phyloP scores from a whole-genome alignment of 2,329 filamentous ascomycete genomes.

The Apiospora arundinis region DNA sequence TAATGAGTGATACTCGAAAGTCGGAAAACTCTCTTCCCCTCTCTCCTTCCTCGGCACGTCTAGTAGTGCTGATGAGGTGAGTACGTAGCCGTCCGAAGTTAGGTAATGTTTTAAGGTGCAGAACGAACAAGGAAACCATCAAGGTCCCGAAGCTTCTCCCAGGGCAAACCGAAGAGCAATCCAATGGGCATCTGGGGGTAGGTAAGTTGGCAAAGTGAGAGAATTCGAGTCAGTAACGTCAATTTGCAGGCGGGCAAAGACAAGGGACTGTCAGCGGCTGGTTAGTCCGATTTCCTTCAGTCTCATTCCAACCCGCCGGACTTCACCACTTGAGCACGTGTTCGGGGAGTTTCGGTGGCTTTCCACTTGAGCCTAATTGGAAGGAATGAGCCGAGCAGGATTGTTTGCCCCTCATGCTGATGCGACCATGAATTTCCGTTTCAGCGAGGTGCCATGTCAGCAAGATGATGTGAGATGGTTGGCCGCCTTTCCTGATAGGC shows the following conservation, averaged over 20 bases:
- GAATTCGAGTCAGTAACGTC: not conserved
- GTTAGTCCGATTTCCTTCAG: not conserved
- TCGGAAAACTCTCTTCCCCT: not conserved
- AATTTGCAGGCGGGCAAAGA: not conserved
- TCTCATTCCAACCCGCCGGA: not conserved
- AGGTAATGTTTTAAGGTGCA: not conserved
- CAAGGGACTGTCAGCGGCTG: not conserved
- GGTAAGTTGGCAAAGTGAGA: not conserved
- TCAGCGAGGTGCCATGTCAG: not conserved
- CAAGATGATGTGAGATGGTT: not conserved
- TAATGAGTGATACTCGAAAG: not conserved
- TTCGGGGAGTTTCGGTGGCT: constrained; percentile 14
- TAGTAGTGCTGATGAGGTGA: not conserved
- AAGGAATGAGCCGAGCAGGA: not conserved
- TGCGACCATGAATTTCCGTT: not conserved
- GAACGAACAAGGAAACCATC: not conserved
- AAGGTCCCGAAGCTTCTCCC: not conserved
- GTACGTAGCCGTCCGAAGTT: not conserved
- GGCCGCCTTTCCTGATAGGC: not conserved
- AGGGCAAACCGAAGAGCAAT: not conserved
- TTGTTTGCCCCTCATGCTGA: not conserved
- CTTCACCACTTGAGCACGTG: constrained; percentile 11
- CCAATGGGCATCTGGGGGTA: not conserved
- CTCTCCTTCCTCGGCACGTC: not conserved
- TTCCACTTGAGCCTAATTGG: not conserved